Evolutionary conservation across 129 eudicot species (phyloP).

Genomic region (Chrysanthemum lavandulifolium): DNA sequence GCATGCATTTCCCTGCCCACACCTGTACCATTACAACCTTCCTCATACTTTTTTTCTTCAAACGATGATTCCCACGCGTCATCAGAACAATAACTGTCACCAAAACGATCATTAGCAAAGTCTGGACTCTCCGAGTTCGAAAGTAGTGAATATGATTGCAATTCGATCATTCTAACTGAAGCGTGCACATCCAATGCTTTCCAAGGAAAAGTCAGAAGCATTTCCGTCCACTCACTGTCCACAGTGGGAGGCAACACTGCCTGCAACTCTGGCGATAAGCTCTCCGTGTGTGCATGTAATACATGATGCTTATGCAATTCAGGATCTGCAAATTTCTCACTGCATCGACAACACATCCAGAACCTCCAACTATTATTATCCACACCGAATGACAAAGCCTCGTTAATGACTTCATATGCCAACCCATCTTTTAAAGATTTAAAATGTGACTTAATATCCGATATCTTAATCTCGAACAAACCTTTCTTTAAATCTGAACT

Average conservation of each 20-base stretch:
- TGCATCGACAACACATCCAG: slow-evolving; percentile 86
- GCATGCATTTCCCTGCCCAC: background rate
- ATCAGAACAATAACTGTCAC: slow-evolving; percentile 42
- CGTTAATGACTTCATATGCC: slow-evolving; percentile 57
- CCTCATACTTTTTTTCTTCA: slow-evolving; percentile 32
- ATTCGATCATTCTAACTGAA: slow-evolving; percentile 53
- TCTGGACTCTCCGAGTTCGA: background rate
- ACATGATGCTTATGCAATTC: slow-evolving; percentile 64
- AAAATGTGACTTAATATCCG: slow-evolving; percentile 65
- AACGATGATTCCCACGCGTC: slow-evolving; percentile 56
- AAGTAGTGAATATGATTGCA: slow-evolving; percentile 37
- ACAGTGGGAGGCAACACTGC: slow-evolving; percentile 60
- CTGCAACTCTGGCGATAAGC: slow-evolving; percentile 63
- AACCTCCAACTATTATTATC: slow-evolving; percentile 64
- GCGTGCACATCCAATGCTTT: slow-evolving; percentile 72
- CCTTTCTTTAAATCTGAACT: slow-evolving; percentile 54
- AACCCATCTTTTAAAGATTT: slow-evolving; percentile 53
- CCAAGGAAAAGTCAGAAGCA: slow-evolving; percentile 83
- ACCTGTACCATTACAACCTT: slow-evolving; percentile 36
- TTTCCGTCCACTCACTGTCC: slow-evolving; percentile 82
- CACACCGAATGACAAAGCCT: slow-evolving; percentile 67
- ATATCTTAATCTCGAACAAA: slow-evolving; percentile 51
- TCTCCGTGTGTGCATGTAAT: slow-evolving; percentile 67
- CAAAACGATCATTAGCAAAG: slow-evolving; percentile 18
- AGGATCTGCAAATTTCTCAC: slow-evolving; percentile 59